These are phyloP conservation scores for Phytophthora parvispora DNA, from an alignment of 352 stramenopile genomes.

Conservation along the genomic window DNA sequence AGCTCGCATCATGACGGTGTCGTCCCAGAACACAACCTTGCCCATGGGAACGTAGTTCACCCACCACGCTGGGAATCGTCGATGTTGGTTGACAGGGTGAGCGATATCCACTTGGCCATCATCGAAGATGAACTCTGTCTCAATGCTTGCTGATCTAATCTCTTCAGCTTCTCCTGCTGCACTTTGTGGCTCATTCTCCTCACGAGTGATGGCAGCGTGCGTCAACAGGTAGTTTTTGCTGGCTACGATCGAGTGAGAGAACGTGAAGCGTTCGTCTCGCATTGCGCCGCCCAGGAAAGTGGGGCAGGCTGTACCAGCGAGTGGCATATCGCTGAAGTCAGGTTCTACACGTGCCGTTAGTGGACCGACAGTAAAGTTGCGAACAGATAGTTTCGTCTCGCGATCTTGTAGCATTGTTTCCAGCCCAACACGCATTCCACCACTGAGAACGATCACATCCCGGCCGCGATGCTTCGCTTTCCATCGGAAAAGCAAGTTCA, in stretches of 20 bases:
- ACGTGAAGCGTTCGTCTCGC: slow-evolving; percentile 69
- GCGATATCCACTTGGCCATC: slow-evolving; percentile 30
- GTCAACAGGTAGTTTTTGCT: slow-evolving; percentile 75
- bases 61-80: slow-evolving; percentile 70
- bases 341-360: slow-evolving; percentile 62
- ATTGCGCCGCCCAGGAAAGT: slow-evolving; percentile 45
- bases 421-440: slow-evolving; percentile 66
- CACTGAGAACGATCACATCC: slow-evolving; percentile 78
- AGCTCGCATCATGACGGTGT: slow-evolving; percentile 63
- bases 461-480: slow-evolving; percentile 76
- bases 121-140: slow-evolving; percentile 59
- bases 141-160: slow-evolving; percentile 39
- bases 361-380: slow-evolving; percentile 70
- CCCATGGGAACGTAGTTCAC: slow-evolving; percentile 68
- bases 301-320: slow-evolving; percentile 58
- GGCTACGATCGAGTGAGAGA: slow-evolving; percentile 48
- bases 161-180: slow-evolving; percentile 3
- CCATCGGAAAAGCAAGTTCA: slow-evolving; percentile 80
- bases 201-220: slow-evolving; percentile 33
- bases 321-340: slow-evolving; percentile 55
- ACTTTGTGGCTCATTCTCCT: slow-evolving; percentile 9
- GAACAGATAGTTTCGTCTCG: slow-evolving; percentile 54
- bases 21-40: slow-evolving; percentile 75
- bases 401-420: slow-evolving; percentile 72
- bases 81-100: slow-evolving; percentile 53